These are phyloP conservation scores for Theobroma grandiflorum DNA, from an alignment of 441 rosid species.

Conservation along the genomic window DNA sequence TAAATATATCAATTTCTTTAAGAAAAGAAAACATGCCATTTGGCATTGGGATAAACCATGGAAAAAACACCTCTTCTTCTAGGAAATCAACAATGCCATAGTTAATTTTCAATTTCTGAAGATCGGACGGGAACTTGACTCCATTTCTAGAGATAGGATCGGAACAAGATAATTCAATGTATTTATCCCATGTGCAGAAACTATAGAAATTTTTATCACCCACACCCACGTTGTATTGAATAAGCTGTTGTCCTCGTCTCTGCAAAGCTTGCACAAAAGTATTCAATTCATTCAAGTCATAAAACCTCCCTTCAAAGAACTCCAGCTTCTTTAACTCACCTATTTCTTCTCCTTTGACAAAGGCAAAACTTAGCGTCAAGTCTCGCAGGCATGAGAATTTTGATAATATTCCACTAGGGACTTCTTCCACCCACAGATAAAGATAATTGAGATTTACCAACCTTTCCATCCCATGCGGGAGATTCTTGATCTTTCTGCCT, in stretches of 20 bases:
- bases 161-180: background rate
- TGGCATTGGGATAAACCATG: background rate
- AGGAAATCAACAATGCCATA: background rate
- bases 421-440: background rate
- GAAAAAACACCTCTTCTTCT: background rate
- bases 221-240: background rate
- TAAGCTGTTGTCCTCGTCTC: background rate
- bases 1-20: background rate
- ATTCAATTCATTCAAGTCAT: background rate
- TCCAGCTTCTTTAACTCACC: background rate
- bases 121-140: background rate
- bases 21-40: background rate
- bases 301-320: background rate
- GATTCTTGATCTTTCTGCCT: background rate
- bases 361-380: background rate
- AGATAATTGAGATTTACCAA: slow-evolving; percentile 9
- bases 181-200: background rate
- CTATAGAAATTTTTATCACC: too few relatives aligned
- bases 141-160: background rate
- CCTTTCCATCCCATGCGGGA: background rate
- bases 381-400: background rate
- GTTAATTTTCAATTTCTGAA: background rate
- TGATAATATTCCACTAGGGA: background rate
- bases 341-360: background rate
- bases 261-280: background rate